Evolutionary conservation across 306 rosid species (phyloP).

Genomic region (Quercus mongolica): DNA sequence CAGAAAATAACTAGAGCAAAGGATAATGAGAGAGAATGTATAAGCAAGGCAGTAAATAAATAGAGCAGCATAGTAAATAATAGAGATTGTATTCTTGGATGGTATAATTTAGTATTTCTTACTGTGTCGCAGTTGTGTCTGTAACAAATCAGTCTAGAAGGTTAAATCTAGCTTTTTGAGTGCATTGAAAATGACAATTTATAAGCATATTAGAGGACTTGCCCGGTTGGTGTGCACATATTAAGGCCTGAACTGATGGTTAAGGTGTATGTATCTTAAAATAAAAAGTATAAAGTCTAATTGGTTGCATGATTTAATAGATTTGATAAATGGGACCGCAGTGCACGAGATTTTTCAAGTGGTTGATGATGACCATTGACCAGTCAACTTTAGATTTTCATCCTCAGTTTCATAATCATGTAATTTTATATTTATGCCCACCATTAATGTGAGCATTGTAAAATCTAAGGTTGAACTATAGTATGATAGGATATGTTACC

Average conservation of each 20-base stretch:
- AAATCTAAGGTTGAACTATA: no score
- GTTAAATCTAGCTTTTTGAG: neutral
- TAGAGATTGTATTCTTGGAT: no score
- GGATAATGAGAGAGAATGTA: no score
- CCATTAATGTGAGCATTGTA: neutral
- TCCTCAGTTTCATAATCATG: neutral
- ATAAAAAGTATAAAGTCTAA: neutral
- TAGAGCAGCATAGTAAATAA: no score
- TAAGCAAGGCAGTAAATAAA: no score
- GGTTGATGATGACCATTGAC: neutral
- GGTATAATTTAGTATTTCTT: no score
- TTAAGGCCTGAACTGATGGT: neutral
- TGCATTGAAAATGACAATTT: constrained; percentile 4
- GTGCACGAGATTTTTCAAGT: neutral
- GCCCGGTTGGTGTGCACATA: constrained; percentile 6
- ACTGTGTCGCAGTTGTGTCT: no score
- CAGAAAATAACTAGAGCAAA: no score
- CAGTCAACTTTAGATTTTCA: neutral
- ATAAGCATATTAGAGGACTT: neutral
- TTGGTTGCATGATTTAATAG: neutral
- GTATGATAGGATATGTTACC: no score
- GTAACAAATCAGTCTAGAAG: neutral
- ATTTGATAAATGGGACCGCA: neutral
- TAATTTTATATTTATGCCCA: neutral
- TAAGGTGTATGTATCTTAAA: neutral